Percentiles rank a stretch among this genome's conserved stretches.
Evolutionary conservation across 2,329 filamentous ascomycete species (phyloP).

Genomic region (Myriosclerotinia duriaeana): DNA sequence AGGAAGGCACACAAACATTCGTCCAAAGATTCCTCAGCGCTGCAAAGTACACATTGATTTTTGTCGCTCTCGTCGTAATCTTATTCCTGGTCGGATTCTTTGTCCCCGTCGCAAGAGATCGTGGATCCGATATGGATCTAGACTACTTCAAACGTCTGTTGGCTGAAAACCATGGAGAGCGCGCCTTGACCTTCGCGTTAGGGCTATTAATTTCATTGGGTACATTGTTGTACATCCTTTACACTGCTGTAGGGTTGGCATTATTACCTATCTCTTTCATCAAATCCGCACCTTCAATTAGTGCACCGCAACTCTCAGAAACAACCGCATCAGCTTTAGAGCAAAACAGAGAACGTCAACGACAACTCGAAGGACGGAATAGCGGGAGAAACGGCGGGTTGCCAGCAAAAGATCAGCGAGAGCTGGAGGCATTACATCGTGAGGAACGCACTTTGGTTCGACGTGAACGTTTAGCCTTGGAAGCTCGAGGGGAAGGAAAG

Average conservation of each 20-base stretch:
- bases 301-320: constrained; percentile 73
- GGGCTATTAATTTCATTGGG: constrained; percentile 87
- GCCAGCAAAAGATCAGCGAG: constrained; percentile 80
- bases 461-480: constrained; percentile 81
- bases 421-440: constrained; percentile 80
- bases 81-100: constrained; percentile 94
- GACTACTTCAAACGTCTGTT: constrained; percentile 90
- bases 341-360: constrained; percentile 85
- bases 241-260: constrained; percentile 85
- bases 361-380: constrained; percentile 84
- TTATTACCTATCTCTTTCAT: constrained; percentile 87
- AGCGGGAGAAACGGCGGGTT: constrained; percentile 72
- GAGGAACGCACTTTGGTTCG: constrained; percentile 92
- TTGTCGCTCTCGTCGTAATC: constrained; percentile 74
- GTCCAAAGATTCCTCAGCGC: constrained; percentile 76
- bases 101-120: constrained; percentile 73
- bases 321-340: constrained; percentile 79
- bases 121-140: constrained; percentile 70
- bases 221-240: constrained; percentile 80
- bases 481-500: constrained; percentile 74
- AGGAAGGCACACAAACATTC: constrained; percentile 72
- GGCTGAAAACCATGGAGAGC: constrained; percentile 84
- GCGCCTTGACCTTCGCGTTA: constrained; percentile 84
- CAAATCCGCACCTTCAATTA: constrained; percentile 85
- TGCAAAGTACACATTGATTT: constrained; percentile 85